A percentile compares a stretch with the other conserved stretches of the same genome.
These are phyloP conservation scores for Cryptococcus deneoformans DNA, from an alignment of 1,284 basidiomycete genomes.

Conservation along the genomic window DNA sequence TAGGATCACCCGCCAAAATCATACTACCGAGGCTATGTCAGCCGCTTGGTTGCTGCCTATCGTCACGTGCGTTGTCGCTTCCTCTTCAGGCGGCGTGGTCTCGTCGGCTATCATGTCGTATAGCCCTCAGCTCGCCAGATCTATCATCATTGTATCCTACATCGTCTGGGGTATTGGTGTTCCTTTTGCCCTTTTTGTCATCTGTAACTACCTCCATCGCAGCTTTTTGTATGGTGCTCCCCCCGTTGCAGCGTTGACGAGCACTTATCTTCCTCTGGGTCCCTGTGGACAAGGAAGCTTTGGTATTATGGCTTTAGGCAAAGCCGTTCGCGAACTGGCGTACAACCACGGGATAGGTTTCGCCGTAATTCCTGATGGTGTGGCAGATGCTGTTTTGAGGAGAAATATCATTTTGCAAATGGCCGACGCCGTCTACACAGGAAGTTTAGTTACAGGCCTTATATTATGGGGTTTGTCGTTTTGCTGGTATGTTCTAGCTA, in stretches of 20 bases:
- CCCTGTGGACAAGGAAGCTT: conserved; percentile 63
- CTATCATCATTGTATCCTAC: conserved; percentile 57
- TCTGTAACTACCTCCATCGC: conserved; percentile 58
- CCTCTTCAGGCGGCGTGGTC: conserved; percentile 63
- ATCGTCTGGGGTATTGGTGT: conserved; percentile 52
- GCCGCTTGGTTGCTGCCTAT: conserved; percentile 69
- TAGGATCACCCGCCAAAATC: conserved; percentile 63
- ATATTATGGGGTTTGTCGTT: conserved; percentile 53
- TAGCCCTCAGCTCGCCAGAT: conserved; percentile 55
- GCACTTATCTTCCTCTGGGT: conserved; percentile 59
- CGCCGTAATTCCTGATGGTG: conserved; percentile 23
- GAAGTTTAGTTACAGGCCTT: conserved; percentile 38
- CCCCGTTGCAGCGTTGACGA: conserved; percentile 55
- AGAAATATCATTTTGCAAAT: conserved; percentile 3
- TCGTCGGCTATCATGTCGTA: conserved; percentile 54
- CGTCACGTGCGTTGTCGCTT: conserved; percentile 65
- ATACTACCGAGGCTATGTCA: conserved; percentile 58
- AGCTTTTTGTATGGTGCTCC: conserved; percentile 50
- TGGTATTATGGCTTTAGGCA: conserved; percentile 57
- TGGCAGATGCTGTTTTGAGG: conserved; percentile 19
- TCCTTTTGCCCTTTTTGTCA: conserved; percentile 56
- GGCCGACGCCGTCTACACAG: conserved; percentile 52
- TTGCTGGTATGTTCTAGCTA: conserved; percentile 50
- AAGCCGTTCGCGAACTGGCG: conserved; percentile 51
- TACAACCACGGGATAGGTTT: conserved; percentile 43